A percentile compares a stretch with the other conserved stretches of the same genome.
phyloP scores from a whole-genome alignment of 805 yeast species.

The Saccharomycopsis guyanensis region DNA sequence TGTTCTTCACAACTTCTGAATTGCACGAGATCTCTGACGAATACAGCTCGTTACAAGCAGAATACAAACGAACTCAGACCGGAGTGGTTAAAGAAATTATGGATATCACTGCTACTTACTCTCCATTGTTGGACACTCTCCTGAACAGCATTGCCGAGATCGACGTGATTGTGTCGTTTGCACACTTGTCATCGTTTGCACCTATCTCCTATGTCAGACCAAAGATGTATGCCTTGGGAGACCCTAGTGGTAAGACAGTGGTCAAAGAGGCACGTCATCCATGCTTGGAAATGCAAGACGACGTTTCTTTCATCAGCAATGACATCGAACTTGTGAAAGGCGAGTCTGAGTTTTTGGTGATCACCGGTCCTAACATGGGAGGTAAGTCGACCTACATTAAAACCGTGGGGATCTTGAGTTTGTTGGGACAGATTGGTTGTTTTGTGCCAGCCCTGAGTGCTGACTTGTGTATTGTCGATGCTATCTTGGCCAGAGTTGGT shows the following conservation, averaged over 20 bases:
- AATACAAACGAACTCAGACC: conserved; percentile 69
- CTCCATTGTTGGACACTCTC: conserved; percentile 66
- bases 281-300: conserved; percentile 88
- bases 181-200: conserved; percentile 76
- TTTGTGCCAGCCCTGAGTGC: conserved; percentile 76
- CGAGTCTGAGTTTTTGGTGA: conserved; percentile 62
- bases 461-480: conserved; percentile 78
- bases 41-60: conserved; percentile 49
- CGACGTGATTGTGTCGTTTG: conserved; percentile 81
- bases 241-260: conserved; percentile 38
- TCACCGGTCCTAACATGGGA: conserved; percentile 97
- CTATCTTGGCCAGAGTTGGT: conserved; percentile 93
- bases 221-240: conserved; percentile 46
- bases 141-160: conserved; percentile 59
- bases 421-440: conserved; percentile 86
- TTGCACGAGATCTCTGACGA: conserved; percentile 54
- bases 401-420: conserved; percentile 78
- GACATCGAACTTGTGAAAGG: conserved; percentile 63
- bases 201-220: conserved; percentile 80
- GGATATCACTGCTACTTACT: conserved; percentile 70
- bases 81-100: conserved; percentile 79
- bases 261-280: conserved; percentile 88
- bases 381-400: conserved; percentile 92
- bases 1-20: conserved; percentile 72
- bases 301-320: conserved; percentile 82